Conservation (phyloP, 1,284 basidiomycete genomes). For the Irpex sp. region DNA sequence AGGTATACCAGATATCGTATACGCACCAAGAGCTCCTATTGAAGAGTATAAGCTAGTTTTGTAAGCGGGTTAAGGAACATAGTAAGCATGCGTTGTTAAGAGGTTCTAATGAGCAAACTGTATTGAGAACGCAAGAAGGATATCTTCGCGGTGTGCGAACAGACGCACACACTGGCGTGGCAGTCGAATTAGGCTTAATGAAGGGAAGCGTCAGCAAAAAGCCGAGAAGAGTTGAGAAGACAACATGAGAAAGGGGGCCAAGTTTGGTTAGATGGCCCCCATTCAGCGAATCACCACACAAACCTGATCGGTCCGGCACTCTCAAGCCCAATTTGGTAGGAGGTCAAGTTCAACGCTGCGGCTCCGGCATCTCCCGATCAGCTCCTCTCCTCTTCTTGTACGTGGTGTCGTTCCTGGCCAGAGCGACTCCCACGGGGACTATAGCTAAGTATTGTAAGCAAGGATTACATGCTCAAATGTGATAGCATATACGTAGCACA, state of each 20-base stretch:
- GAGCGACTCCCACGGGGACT: not conserved
- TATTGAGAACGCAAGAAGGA: not conserved
- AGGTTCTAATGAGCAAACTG: not conserved
- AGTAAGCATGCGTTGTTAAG: not conserved
- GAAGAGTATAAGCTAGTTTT: not conserved
- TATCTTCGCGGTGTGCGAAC: not conserved
- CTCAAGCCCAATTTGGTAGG: not conserved
- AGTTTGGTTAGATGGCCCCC: constrained; percentile 5
- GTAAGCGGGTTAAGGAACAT: not conserved
- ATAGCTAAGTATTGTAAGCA: not conserved
- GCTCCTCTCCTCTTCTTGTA: not conserved
- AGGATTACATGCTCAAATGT: not conserved
- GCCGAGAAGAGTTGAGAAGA: constrained; percentile 2
- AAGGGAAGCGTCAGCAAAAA: not conserved
- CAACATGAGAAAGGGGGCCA: not conserved
- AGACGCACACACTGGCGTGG: not conserved
- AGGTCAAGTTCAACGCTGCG: not conserved
- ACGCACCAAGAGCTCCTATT: not conserved
- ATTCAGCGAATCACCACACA: not conserved
- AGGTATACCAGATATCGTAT: not conserved
- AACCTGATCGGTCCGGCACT: not conserved
- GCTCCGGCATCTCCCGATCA: not conserved
- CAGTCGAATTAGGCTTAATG: not conserved
- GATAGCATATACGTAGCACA: not conserved
- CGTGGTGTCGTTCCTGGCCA: too few relatives aligned